Percentiles rank a stretch among this genome's conserved stretches.
phyloP scores from a whole-genome alignment of 306 rosid species.

The Gillenia trifoliata region DNA sequence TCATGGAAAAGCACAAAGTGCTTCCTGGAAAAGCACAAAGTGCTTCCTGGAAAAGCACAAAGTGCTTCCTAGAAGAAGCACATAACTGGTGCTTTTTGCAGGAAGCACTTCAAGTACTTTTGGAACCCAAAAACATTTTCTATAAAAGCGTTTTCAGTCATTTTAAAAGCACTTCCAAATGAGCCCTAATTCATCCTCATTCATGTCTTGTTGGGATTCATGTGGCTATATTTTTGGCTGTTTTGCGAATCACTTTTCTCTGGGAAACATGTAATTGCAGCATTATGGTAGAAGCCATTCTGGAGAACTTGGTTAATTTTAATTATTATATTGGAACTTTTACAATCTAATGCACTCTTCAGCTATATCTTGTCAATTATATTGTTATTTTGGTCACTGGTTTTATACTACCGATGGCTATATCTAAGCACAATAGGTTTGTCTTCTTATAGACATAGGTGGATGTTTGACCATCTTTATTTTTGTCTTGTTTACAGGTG shows the following conservation, averaged over 20 bases:
- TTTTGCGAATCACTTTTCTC: background rate
- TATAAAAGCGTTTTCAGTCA: too few relatives aligned
- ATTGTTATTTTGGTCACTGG: background rate
- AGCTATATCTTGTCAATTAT: background rate
- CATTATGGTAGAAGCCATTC: background rate
- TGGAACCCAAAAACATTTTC: too few relatives aligned
- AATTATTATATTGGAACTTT: background rate
- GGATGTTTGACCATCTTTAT: conserved; percentile 18
- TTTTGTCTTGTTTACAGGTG: conserved; percentile 43
- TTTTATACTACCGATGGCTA: background rate
- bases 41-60: too few relatives aligned
- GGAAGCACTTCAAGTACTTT: too few relatives aligned
- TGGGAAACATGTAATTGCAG: background rate
- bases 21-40: too few relatives aligned
- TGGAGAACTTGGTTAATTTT: background rate
- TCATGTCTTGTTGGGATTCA: background rate
- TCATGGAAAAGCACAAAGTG: too few relatives aligned
- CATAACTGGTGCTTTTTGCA: too few relatives aligned
- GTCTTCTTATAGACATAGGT: background rate
- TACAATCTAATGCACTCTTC: background rate
- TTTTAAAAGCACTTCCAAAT: too few relatives aligned
- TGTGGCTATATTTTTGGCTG: background rate
- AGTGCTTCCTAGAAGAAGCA: too few relatives aligned
- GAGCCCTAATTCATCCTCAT: background rate
- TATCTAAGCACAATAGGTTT: background rate